Evolutionary conservation across 129 eudicot species (phyloP).

Genomic region (Saposhnikovia divaricata): DNA sequence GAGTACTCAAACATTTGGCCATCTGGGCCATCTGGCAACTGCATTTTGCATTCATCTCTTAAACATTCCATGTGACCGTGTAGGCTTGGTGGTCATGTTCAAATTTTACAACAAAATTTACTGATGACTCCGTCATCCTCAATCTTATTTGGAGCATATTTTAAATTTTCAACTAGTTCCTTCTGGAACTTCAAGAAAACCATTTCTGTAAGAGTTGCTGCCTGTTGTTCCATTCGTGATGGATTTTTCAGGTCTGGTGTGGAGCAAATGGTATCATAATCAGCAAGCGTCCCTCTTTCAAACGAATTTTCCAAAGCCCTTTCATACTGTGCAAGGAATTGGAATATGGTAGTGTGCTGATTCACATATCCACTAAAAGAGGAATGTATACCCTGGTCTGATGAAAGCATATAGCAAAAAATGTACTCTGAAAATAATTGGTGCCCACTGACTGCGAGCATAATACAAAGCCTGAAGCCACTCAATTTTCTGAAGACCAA

Average conservation of each 20-base stretch:
- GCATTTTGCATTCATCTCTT: conserved; percentile 39
- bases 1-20: conserved; percentile 26
- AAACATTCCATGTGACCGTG: conserved; percentile 24
- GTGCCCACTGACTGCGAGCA: conserved; percentile 54
- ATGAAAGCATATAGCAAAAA: conserved; percentile 37
- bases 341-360: conserved; percentile 34
- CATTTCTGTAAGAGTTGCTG: conserved; percentile 35
- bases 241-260: conserved; percentile 37
- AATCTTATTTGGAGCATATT: conserved; percentile 36
- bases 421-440: conserved; percentile 47
- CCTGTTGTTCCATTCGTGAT: conserved; percentile 55
- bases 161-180: conserved; percentile 45
- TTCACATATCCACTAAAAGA: conserved; percentile 46
- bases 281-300: conserved; percentile 40
- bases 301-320: conserved; percentile 43
- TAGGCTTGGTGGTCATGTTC: conserved; percentile 34
- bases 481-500: conserved; percentile 33
- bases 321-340: conserved; percentile 40
- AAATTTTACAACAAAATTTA: conserved; percentile 36
- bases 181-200: conserved; percentile 46
- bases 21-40: conserved; percentile 36
- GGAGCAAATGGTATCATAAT: conserved; percentile 31
- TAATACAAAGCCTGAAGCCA: conserved; percentile 62
- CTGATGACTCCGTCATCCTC: conserved; percentile 28
- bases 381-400: conserved; percentile 34